Conservation (phyloP, 2,329 filamentous ascomycete species). For the Chaetothyriales sp. region DNA sequence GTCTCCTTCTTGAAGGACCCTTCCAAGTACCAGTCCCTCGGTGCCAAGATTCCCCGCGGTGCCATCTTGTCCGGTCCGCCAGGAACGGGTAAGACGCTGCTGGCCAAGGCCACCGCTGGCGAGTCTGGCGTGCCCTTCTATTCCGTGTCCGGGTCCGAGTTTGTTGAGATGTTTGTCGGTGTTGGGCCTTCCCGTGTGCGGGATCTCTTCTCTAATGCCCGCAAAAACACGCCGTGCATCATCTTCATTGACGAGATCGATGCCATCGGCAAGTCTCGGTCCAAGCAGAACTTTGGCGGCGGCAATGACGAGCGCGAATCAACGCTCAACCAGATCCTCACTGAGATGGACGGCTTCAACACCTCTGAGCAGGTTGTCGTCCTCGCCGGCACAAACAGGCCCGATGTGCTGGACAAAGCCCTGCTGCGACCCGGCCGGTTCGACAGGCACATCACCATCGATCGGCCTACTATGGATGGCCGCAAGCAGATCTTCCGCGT, state of each 20-base stretch:
- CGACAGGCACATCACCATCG: constrained; percentile 89
- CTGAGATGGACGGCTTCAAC: constrained; percentile 99
- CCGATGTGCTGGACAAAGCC: constrained; percentile 86
- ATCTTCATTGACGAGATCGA: constrained; percentile 99
- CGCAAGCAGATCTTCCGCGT: constrained; percentile 92
- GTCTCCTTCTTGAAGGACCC: constrained; percentile 93
- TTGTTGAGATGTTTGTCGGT: constrained; percentile 99
- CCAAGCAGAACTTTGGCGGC: constrained; percentile 68
- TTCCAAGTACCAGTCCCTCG: constrained; percentile 78
- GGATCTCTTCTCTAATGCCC: constrained; percentile 83
- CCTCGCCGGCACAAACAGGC: constrained; percentile 87
- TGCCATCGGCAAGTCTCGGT: constrained; percentile 81
- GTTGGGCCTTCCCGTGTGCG: constrained; percentile 90
- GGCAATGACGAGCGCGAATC: constrained; percentile 96
- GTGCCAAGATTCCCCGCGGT: constrained; percentile 93
- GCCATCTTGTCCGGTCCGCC: constrained; percentile 95
- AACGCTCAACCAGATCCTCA: constrained; percentile 87
- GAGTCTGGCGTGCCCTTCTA: constrained; percentile 96
- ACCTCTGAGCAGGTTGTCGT: constrained; percentile 93
- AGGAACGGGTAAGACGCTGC: constrained; percentile 92
- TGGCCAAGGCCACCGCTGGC: constrained; percentile 93
- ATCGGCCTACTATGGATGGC: constrained; percentile 90
- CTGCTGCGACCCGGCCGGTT: constrained; percentile 94
- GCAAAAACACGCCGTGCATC: constrained; percentile 94
- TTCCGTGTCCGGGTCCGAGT: constrained; percentile 95